Conservation (phyloP, 805 yeast genomes). For the Cyberlindnera samutprakarnensis region DNA sequence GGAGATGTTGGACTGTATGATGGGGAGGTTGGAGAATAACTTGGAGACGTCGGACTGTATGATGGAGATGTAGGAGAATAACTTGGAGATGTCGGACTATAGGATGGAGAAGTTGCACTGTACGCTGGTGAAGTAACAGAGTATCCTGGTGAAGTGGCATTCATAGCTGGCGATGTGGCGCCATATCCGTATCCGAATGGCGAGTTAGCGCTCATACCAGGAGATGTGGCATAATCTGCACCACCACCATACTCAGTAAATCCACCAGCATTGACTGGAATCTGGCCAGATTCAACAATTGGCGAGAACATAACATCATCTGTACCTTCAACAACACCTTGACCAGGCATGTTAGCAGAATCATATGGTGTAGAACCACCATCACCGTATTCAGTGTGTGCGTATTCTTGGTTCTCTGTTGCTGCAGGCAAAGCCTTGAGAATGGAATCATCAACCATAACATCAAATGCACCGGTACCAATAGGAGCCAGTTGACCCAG, state of each 20-base stretch:
- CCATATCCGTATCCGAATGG: slow-evolving; percentile 39
- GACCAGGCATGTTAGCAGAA: slow-evolving; percentile 66
- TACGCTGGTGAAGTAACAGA: slow-evolving; percentile 65
- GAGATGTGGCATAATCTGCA: slow-evolving; percentile 48
- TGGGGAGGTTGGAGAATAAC: slow-evolving; percentile 42
- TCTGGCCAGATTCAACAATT: slow-evolving; percentile 75
- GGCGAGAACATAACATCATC: slow-evolving; percentile 91
- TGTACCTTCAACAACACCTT: slow-evolving; percentile 51
- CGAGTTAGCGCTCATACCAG: slow-evolving; percentile 37
- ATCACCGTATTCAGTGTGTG: slow-evolving; percentile 33
- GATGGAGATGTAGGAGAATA: slow-evolving; percentile 61
- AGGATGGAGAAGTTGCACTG: slow-evolving; percentile 71
- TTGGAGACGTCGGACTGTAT: slow-evolving; percentile 49
- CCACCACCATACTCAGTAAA: slow-evolving; percentile 53
- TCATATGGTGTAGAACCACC: slow-evolving; percentile 88
- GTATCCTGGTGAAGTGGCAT: slow-evolving; percentile 48
- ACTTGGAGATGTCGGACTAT: slow-evolving; percentile 44
- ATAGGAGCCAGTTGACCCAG: slow-evolving; percentile 98
- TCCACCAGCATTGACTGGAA: slow-evolving; percentile 70
- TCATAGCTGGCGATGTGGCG: slow-evolving; percentile 36
- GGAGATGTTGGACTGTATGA: slow-evolving; percentile 61
- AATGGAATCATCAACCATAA: slow-evolving; percentile 86
- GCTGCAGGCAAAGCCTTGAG: slow-evolving; percentile 40
- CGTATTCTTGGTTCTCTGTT: slow-evolving; percentile 29
- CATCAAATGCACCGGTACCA: slow-evolving; percentile 98